phyloP scores from a whole-genome alignment of 1,139 yeast species.

The Lodderomyces margitis region DNA sequence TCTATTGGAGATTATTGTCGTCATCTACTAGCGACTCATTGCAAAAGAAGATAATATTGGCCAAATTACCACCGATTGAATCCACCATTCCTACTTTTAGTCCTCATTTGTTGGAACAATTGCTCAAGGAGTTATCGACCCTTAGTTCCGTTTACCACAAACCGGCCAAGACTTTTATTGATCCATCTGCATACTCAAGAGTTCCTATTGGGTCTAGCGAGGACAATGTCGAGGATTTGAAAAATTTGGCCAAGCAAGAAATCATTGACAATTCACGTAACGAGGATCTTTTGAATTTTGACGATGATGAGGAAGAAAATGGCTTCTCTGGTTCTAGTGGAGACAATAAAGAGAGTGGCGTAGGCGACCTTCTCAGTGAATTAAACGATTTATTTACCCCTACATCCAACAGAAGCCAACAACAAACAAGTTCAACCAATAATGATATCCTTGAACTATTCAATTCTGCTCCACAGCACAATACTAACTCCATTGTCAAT shows the following conservation, averaged over 20 bases:
- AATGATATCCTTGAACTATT: conserved; percentile 47
- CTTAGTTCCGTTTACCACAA: conserved; percentile 88
- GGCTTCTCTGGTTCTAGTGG: conserved; percentile 14
- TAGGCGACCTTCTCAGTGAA: conserved; percentile 52
- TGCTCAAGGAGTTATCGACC: conserved; percentile 76
- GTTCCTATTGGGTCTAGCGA: conserved; percentile 22
- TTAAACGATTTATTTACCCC: conserved; percentile 60
- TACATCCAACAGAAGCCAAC: conserved; percentile 4
- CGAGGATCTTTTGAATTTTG: conserved; percentile 82
- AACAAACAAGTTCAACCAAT: conserved; percentile 18
- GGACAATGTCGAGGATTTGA: conserved; percentile 64
- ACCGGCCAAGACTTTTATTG: conserved; percentile 70
- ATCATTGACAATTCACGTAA: conserved; percentile 64
- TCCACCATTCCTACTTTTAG: conserved; percentile 72
- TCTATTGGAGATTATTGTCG: conserved; percentile 91
- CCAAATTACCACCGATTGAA: conserved; percentile 67
- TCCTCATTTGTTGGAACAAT: conserved; percentile 62
- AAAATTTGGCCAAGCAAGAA: conserved; percentile 74
- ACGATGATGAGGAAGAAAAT: conserved; percentile 55
- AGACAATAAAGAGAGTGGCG: conserved; percentile 14
- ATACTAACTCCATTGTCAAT: conserved; percentile 10
- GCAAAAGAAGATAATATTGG: conserved; percentile 52
- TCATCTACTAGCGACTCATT: conserved; percentile 43
- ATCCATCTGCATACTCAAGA: conserved; percentile 33
- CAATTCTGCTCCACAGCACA: conserved; percentile 19